These are phyloP conservation scores for Chlorella ohadii DNA, from an alignment of 139 green algal genomes.

Conservation along the genomic window DNA sequence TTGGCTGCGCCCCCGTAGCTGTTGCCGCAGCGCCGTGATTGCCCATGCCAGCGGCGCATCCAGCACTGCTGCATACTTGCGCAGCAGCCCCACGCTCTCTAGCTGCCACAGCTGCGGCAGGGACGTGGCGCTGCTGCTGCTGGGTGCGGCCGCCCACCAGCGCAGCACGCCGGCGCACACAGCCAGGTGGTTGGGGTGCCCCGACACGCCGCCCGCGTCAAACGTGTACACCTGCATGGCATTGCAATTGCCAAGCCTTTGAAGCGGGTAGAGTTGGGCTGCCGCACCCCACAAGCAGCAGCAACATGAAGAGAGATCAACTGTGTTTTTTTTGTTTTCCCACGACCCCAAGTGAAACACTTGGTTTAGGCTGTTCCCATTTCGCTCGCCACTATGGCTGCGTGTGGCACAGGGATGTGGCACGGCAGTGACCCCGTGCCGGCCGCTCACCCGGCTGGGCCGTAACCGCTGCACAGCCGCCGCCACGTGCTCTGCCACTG, in stretches of 20 bases:
- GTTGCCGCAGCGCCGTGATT: background rate
- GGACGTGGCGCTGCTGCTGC: constrained; percentile 20
- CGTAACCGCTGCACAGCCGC: background rate
- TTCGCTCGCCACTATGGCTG: too few relatives aligned
- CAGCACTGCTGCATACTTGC: constrained; percentile 34
- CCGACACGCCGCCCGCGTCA: constrained; percentile 58
- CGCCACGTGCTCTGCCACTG: constrained; percentile 39
- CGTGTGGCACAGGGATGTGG: too few relatives aligned
- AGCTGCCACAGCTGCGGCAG: constrained; percentile 10
- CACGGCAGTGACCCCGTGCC: too few relatives aligned
- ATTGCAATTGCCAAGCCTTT: too few relatives aligned
- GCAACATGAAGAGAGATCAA: too few relatives aligned
- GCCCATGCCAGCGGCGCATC: constrained; percentile 13
- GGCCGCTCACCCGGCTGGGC: background rate
- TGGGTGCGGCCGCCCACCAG: constrained; percentile 28
- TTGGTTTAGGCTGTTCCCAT: too few relatives aligned
- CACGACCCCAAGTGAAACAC: too few relatives aligned
- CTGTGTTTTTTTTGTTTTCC: too few relatives aligned
- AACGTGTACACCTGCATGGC: constrained; percentile 64
- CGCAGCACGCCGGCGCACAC: background rate
- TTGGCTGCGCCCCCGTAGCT: background rate
- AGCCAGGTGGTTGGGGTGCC: constrained; percentile 59
- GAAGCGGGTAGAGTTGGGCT: too few relatives aligned
- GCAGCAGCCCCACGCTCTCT: background rate
- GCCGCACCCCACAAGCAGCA: too few relatives aligned